phyloP scores from a whole-genome alignment of 2,329 filamentous ascomycete species.

The Pyrenophora teres region DNA sequence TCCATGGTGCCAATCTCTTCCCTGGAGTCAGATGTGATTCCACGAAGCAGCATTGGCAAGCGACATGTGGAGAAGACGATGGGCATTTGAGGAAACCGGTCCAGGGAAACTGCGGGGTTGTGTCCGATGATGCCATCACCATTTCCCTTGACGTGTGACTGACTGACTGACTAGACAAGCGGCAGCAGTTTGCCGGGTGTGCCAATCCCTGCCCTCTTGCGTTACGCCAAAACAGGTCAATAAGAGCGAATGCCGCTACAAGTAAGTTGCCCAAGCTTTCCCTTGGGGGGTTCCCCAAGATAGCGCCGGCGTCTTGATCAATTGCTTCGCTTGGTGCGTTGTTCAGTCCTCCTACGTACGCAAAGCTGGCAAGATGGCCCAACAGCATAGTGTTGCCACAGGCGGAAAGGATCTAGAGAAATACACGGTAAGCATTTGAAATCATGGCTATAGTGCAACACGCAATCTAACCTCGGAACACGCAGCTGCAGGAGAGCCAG shows the following conservation, averaged over 20 bases:
- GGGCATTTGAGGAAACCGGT: too few relatives aligned
- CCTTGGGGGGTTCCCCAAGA: not conserved
- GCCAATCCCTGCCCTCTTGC: not conserved
- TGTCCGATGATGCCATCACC: too few relatives aligned
- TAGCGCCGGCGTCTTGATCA: not conserved
- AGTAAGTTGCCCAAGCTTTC: constrained; percentile 6
- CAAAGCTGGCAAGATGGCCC: not conserved
- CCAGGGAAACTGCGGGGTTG: too few relatives aligned
- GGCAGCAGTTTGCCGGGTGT: too few relatives aligned
- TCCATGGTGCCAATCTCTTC: too few relatives aligned
- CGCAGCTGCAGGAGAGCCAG: not conserved
- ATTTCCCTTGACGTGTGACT: too few relatives aligned
- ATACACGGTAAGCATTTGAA: not conserved
- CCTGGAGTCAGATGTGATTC: too few relatives aligned
- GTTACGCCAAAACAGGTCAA: not conserved
- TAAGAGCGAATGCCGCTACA: not conserved
- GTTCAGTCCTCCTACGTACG: not conserved
- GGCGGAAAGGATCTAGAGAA: not conserved
- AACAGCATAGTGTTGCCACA: not conserved
- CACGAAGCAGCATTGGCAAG: too few relatives aligned
- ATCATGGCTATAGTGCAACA: too few relatives aligned
- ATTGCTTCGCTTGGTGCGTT: not conserved
- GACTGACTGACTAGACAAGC: too few relatives aligned
- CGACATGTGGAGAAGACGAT: too few relatives aligned
- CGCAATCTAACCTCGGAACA: too few relatives aligned